phyloP scores from a whole-genome alignment of 345 rosid genomes.

The Brassica juncea region DNA sequence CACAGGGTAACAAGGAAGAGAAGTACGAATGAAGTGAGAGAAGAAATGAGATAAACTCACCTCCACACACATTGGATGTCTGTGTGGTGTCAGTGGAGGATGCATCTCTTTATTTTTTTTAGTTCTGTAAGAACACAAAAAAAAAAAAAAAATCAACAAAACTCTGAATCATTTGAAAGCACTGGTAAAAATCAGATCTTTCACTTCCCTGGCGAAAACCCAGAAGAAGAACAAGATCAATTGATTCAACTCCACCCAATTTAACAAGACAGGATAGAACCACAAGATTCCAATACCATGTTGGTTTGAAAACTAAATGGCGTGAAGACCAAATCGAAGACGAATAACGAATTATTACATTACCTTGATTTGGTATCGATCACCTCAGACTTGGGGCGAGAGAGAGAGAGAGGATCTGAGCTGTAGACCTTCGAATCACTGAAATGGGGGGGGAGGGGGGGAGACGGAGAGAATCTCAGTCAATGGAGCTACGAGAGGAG shows the following conservation, averaged over 20 bases:
- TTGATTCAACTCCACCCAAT: not conserved
- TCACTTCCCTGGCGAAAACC: not conserved
- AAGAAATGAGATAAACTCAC: constrained; percentile 47
- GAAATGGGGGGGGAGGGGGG: too few relatives aligned
- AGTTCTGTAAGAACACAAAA: constrained; percentile 6
- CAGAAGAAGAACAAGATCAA: not conserved
- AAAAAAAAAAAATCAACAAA: not conserved
- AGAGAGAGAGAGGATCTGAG: not conserved
- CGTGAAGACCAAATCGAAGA: not conserved
- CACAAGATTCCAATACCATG: not conserved
- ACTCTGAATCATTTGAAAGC: not conserved
- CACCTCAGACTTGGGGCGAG: not conserved
- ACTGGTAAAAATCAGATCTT: constrained; percentile 22
- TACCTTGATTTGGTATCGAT: constrained; percentile 17
- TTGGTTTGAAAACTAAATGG: not conserved
- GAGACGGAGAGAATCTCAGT: too few relatives aligned
- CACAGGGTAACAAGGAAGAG: not conserved
- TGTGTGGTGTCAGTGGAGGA: constrained; percentile 88
- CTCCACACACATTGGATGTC: constrained; percentile 91
- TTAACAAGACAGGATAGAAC: not conserved
- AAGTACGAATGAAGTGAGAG: not conserved
- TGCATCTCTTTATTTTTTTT: constrained; percentile 49
- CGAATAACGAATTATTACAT: not conserved
- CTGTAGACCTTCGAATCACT: not conserved
- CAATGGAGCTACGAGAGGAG: not conserved